Conservation (phyloP, 805 yeast species). For the Candida lessepsii region DNA sequence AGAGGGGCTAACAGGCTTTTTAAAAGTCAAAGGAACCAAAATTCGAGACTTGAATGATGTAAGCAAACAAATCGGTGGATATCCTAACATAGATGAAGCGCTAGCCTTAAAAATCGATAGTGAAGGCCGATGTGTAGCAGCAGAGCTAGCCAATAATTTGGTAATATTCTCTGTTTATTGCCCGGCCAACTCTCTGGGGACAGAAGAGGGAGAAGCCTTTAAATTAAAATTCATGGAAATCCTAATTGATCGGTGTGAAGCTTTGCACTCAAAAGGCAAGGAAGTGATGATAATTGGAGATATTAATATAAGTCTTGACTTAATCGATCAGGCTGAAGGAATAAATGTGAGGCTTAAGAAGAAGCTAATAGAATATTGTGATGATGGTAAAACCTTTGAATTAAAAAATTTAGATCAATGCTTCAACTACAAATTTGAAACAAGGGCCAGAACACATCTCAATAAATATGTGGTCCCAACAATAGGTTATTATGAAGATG, state of each 20-base stretch:
- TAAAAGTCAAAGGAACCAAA: conserved; percentile 19
- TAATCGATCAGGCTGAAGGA: conserved; percentile 78
- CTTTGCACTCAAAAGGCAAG: conserved; percentile 53
- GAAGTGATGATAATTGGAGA: conserved; percentile 84
- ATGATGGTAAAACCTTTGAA: conserved; percentile 15
- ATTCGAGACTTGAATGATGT: conserved; percentile 21
- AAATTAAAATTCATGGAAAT: conserved; percentile 57
- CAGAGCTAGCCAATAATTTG: conserved; percentile 64
- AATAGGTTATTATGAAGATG: conserved; percentile 9
- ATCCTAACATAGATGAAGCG: conserved; percentile 39
- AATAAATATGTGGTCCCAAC: conserved; percentile 28
- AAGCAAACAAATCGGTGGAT: conserved; percentile 64
- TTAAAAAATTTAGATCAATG: conserved; percentile 19
- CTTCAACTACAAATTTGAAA: conserved; percentile 34
- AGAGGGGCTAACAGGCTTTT: conserved; percentile 84
- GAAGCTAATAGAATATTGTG: conserved; percentile 24
- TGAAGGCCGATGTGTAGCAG: conserved; percentile 80
- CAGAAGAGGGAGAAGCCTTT: conserved; percentile 63
- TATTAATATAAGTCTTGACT: conserved; percentile 75
- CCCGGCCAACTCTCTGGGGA: conserved; percentile 82
- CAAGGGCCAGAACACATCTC: conserved; percentile 27
- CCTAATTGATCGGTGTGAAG: conserved; percentile 60
- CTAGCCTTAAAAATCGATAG: conserved; percentile 55
- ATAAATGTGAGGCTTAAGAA: conserved; percentile 46
- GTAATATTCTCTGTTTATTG: conserved; percentile 75